Conservation (phyloP, 495 filamentous ascomycete species). For the Penicillium subrubescens region DNA sequence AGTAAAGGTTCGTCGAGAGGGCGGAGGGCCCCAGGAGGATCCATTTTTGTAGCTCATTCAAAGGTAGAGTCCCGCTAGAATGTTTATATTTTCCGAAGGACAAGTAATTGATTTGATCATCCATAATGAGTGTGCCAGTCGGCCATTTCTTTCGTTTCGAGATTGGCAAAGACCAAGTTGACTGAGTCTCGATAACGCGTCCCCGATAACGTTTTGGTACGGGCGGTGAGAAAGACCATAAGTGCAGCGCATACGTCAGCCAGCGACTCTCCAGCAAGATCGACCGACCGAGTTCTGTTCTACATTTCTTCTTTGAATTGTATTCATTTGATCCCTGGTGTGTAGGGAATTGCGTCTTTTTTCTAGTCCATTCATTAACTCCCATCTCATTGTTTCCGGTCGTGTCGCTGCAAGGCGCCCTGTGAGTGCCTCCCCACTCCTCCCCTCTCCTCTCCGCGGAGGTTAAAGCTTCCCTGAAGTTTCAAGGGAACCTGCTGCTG, state of each 20-base stretch:
- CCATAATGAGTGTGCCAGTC: conserved; percentile 12
- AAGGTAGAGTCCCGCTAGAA: conserved; percentile 5
- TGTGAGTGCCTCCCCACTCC: background rate
- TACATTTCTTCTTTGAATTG: background rate
- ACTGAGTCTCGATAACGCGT: conserved; percentile 19
- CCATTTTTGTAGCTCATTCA: conserved; percentile 31
- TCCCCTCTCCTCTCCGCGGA: background rate
- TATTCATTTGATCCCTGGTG: background rate
- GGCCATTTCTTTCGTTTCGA: background rate
- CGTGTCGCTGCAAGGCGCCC: background rate
- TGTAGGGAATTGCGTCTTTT: background rate
- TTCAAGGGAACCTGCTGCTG: background rate
- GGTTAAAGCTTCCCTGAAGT: background rate
- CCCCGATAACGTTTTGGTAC: conserved; percentile 12
- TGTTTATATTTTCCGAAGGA: conserved; percentile 11
- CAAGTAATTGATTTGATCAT: conserved; percentile 7
- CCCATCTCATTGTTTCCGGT: background rate
- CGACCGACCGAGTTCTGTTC: background rate
- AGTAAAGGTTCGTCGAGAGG: conserved; percentile 44
- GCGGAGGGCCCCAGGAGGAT: conserved; percentile 33
- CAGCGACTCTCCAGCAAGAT: conserved; percentile 2
- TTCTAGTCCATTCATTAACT: background rate
- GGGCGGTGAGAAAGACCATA: conserved; percentile 13
- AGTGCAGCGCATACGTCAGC: conserved; percentile 20
- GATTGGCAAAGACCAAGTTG: conserved; percentile 4